Conservation (phyloP, 1,284 basidiomycete species). For the Trametes versicolor region DNA sequence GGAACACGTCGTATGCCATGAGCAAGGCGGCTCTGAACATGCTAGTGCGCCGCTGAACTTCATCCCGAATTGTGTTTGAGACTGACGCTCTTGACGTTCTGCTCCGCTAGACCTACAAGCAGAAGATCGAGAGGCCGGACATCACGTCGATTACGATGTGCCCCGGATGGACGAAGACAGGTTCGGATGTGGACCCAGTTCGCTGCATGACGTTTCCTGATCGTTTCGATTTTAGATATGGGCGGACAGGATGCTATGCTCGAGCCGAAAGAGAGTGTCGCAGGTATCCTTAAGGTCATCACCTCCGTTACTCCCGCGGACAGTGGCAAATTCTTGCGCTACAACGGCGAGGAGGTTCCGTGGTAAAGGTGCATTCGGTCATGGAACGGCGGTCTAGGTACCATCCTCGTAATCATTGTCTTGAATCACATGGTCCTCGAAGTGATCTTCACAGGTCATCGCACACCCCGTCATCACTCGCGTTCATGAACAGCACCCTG, state of each 20-base stretch:
- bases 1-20: slow-evolving; percentile 41
- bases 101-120: slow-evolving; percentile 43
- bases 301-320: slow-evolving; percentile 32
- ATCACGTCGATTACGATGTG: slow-evolving; percentile 39
- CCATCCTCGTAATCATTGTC: background rate
- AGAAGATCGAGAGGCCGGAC: slow-evolving; percentile 38
- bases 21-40: slow-evolving; percentile 44
- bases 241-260: slow-evolving; percentile 43
- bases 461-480: too few species aligned
- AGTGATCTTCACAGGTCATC: too few species aligned
- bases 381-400: background rate
- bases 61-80: too few species aligned
- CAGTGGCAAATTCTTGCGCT: slow-evolving; percentile 43
- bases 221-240: slow-evolving; percentile 36
- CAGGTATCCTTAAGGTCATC: slow-evolving; percentile 39
- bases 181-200: slow-evolving; percentile 25
- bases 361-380: slow-evolving; percentile 11
- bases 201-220: background rate
- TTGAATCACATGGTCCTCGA: background rate
- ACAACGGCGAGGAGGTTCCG: slow-evolving; percentile 36
- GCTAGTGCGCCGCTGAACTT: slow-evolving; percentile 36
- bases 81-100: background rate
- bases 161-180: slow-evolving; percentile 46
- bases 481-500: too few species aligned
- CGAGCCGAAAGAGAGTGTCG: slow-evolving; percentile 42